Evolutionary conservation across 2,329 filamentous ascomycete genomes (phyloP).

Genomic region (Neonectria magnoliae): DNA sequence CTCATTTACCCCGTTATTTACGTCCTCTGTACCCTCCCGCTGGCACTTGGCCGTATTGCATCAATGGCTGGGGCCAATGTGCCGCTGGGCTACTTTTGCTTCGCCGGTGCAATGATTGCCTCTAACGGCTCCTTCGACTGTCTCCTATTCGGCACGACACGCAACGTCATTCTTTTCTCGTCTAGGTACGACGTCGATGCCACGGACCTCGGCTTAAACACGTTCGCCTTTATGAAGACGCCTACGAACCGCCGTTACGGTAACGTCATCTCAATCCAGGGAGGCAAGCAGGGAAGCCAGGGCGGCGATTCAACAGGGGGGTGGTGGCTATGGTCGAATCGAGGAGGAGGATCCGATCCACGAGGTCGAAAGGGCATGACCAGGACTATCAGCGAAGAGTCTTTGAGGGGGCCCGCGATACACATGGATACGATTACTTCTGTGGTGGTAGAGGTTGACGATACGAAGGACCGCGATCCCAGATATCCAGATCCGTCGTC

Average conservation of each 20-base stretch:
- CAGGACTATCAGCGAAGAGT: slow-evolving; percentile 45
- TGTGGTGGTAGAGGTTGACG: slow-evolving; percentile 52
- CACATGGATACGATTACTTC: slow-evolving; percentile 57
- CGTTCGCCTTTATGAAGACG: slow-evolving; percentile 61
- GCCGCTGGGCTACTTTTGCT: slow-evolving; percentile 65
- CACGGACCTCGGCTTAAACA: slow-evolving; percentile 60
- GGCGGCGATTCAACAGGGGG: slow-evolving; percentile 31
- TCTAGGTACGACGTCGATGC: slow-evolving; percentile 48
- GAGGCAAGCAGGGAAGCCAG: slow-evolving; percentile 33
- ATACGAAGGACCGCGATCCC: slow-evolving; percentile 39
- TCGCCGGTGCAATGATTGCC: slow-evolving; percentile 68
- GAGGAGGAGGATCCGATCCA: slow-evolving; percentile 10
- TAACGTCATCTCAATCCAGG: slow-evolving; percentile 54
- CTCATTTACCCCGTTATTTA: slow-evolving; percentile 77
- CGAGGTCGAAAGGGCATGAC: slow-evolving; percentile 26
- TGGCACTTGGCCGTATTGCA: slow-evolving; percentile 71
- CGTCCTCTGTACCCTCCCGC: slow-evolving; percentile 72
- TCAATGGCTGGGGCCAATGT: slow-evolving; percentile 66
- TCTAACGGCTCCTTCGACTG: slow-evolving; percentile 67
- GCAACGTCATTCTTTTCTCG: slow-evolving; percentile 62
- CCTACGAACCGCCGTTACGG: slow-evolving; percentile 51
- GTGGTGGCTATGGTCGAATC: slow-evolving; percentile 43
- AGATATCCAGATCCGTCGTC: slow-evolving; percentile 38
- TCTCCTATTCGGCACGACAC: slow-evolving; percentile 61
- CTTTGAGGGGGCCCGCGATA: slow-evolving; percentile 50